Conservation (phyloP, 768 basidiomycete genomes). For the Auricularia cornea region DNA sequence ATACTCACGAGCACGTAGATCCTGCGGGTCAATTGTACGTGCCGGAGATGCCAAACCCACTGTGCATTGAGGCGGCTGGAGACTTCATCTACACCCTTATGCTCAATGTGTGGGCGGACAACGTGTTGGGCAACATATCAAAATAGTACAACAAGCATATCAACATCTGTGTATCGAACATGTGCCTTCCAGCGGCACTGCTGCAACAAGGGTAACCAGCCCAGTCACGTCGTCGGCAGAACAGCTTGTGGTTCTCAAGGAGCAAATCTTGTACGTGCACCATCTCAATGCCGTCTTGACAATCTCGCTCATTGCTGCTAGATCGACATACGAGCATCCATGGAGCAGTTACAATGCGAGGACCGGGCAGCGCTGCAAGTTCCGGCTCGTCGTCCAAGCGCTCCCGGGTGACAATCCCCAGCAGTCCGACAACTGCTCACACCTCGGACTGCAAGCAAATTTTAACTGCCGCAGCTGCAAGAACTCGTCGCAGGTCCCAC, state of each 20-base stretch:
- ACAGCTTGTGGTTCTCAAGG: too few relatives aligned
- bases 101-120: constrained; percentile 5
- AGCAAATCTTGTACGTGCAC: neutral
- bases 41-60: constrained; percentile 8
- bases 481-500: constrained; percentile 5
- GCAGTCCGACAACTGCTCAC: constrained; percentile 12
- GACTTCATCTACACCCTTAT: constrained; percentile 4
- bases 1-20: too few relatives aligned
- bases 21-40: too few relatives aligned
- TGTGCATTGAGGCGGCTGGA: neutral
- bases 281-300: too few relatives aligned
- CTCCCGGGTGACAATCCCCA: constrained; percentile 15
- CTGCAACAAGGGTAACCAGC: constrained; percentile 5
- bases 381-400: constrained; percentile 2
- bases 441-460: constrained; percentile 11
- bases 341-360: constrained; percentile 6
- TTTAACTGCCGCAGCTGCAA: neutral
- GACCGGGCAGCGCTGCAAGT: neutral
- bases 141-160: constrained; percentile 8
- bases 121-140: constrained; percentile 10
- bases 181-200: neutral
- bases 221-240: too few relatives aligned
- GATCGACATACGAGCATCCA: constrained; percentile 6
- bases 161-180: constrained; percentile 3
- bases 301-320: too few relatives aligned